Base-by-base conservation (phyloP, 305 asterid species). In the Fraxinus sp. region DNA sequence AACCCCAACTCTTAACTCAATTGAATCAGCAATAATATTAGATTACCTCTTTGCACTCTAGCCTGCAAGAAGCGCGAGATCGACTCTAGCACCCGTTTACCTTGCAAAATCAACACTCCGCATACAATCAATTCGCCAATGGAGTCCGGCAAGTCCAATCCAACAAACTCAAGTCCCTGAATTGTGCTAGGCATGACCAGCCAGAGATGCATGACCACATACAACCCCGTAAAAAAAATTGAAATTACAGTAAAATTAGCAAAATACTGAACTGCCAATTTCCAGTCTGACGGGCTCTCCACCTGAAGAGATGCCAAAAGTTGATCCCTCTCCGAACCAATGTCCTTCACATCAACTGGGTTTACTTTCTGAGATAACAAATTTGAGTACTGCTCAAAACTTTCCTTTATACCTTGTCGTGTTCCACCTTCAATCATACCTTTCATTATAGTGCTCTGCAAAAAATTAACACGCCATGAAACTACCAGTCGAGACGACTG, bases 141-240 rank as follows among this genome's bases (percentile, higher is more conserved):
- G 26, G 99, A 94, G 89, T 95, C 99, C n/a, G 99, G 99, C 86
- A 95, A 89, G 90, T 95, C 99, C 76, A 95, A 88, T 73, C 99
- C 99, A 84, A 86, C 94, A 89, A 95, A 93, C 90, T 95, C 99
- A 80, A 95, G 97, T 80, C 99, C 99, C 81, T 95, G 97, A 86
- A 94, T 81, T 3, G 93, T 79, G 90, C 92, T 90, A 59, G 98
- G 98, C 84, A 79, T 80, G 74, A 95, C 91, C 81, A 92, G 76
- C 85, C 93, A 92, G 79, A 94, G 83, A 90, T 95, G 99, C 78
- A 90, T 78, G 68, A 92, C 89, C 83, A 90, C 91, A 78, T 92
- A 95, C 70, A 93, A 84, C 79, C 92, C 94, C 78, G 89, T 89
- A 4, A 90, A 71, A 80, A 94, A 39, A 0, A 97, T 87, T 3